phyloP scores from a whole-genome alignment of 73 alveolate genomes.

The Paramecium pentaurelia region DNA sequence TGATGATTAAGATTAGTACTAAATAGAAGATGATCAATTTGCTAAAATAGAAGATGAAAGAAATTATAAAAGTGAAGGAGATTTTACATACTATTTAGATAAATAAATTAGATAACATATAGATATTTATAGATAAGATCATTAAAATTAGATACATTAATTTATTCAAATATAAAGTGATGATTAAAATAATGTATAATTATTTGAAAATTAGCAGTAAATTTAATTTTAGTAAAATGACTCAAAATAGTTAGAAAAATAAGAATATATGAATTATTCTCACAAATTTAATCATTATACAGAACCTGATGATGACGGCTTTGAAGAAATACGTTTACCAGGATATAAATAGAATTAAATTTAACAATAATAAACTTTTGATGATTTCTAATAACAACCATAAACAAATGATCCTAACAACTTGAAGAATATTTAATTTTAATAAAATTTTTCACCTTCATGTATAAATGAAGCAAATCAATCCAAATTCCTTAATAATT shows the following conservation, averaged over 20 bases:
- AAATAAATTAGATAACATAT: neutral
- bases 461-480: too few species aligned
- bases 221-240: neutral
- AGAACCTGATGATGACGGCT: neutral
- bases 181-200: neutral
- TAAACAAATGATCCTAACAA: neutral
- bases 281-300: neutral
- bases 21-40: neutral
- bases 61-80: neutral
- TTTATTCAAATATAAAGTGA: neutral
- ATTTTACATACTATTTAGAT: neutral
- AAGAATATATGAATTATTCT: neutral
- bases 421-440: neutral
- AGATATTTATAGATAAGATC: neutral
- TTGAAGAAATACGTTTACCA: neutral
- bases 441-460: too few species aligned
- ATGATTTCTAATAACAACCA: neutral
- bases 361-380: neutral
- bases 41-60: neutral
- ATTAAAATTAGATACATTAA: neutral
- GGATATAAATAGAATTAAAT: neutral
- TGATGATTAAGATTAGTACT: neutral
- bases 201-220: neutral
- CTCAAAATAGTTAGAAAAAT: neutral
- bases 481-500: too few species aligned